phyloP scores from a whole-genome alignment of 768 basidiomycete species.

The Rhizopogon roseolus region DNA sequence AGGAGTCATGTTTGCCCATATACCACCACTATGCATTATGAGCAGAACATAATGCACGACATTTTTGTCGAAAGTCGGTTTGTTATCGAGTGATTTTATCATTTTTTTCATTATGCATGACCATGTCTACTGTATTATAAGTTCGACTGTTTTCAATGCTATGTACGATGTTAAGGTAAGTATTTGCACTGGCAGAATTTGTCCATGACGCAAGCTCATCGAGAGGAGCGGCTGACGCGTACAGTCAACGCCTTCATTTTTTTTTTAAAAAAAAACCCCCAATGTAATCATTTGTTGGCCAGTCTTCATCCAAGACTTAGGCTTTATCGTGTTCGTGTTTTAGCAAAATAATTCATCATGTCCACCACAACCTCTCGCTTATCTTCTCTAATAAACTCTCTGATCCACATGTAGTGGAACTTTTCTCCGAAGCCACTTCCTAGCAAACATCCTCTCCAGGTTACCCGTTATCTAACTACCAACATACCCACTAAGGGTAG shows the following conservation, averaged over 20 bases:
- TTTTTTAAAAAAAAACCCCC: no score
- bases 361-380: constrained; percentile 37
- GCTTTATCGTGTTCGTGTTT: background rate
- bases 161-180: background rate
- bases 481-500: no score
- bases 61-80: no score
- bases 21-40: no score
- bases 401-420: constrained; percentile 21
- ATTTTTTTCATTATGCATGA: no score
- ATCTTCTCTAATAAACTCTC: constrained; percentile 24
- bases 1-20: no score
- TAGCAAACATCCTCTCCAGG: constrained; percentile 38
- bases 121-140: no score
- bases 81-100: no score
- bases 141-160: background rate
- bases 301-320: background rate
- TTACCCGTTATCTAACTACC: constrained; percentile 21
- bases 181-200: no score
- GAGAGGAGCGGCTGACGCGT: constrained; percentile 6
- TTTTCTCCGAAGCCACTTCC: no score
- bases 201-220: background rate
- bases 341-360: constrained; percentile 20
- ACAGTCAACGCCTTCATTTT: background rate
- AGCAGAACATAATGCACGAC: no score
- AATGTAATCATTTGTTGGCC: no score